Conservation (phyloP, 768 basidiomycete species). For the Xanthoconium purpureum region DNA sequence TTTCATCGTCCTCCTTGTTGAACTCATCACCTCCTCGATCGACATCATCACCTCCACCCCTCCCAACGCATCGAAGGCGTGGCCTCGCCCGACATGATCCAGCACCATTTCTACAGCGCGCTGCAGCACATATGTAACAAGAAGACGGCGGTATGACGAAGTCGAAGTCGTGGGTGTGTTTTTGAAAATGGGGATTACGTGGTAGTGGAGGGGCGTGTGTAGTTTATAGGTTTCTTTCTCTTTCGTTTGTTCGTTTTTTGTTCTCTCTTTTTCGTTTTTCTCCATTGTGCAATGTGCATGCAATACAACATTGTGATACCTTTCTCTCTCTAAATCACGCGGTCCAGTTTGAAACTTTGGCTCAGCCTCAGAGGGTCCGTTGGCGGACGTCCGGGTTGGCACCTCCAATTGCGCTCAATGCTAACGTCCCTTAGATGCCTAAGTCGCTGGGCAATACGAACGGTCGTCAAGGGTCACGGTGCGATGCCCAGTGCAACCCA, state of each 20-base stretch:
- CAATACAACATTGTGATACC: too few relatives aligned
- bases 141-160: conserved; percentile 76
- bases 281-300: not conserved
- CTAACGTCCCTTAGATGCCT: too few relatives aligned
- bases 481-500: too few relatives aligned
- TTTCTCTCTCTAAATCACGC: too few relatives aligned
- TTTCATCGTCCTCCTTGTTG: conserved; percentile 94
- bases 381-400: too few relatives aligned
- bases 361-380: too few relatives aligned
- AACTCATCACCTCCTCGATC: conserved; percentile 91
- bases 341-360: too few relatives aligned
- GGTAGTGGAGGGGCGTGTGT: conserved; percentile 36
- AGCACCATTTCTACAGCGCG: conserved; percentile 90
- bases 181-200: conserved; percentile 82
- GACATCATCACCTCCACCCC: conserved; percentile 89
- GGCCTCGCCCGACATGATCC: conserved; percentile 91
- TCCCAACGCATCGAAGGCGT: conserved; percentile 90
- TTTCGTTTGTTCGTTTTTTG: not conserved
- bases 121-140: conserved; percentile 75
- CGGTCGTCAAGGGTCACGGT: too few relatives aligned
- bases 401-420: too few relatives aligned
- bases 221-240: not conserved
- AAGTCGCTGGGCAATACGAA: too few relatives aligned
- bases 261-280: not conserved
- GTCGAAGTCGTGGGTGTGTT: conserved; percentile 87